Base-by-base conservation (phyloP, 2,329 filamentous ascomycete genomes). In the Talaromyces sp. region DNA sequence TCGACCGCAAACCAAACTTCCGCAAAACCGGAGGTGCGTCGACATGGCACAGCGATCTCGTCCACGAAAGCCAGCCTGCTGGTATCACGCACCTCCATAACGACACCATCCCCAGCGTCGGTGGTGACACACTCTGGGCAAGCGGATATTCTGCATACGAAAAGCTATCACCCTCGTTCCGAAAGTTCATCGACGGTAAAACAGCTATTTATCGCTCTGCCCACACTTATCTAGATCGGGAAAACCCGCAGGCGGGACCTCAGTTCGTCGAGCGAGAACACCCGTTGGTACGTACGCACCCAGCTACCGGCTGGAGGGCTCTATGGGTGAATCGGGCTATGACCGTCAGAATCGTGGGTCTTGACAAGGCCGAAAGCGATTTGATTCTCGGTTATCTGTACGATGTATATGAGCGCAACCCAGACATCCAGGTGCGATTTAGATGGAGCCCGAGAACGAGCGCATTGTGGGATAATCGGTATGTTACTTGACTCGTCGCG, bases 71-170 rank as follows among this genome's bases (percentile, higher is more conserved):
- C 39, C 88, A 91, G 64, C 89, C 89, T 1, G 88, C 89, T 0
- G 89, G 88, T 6, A 85, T 90, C 62, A 90, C 89, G 0, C 88
- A 90, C 72, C 79, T 90, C 6, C 87, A 90, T 76, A 90, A 90
- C 63, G 88, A 90, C 72, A 88, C 87, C 0, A 81, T 91, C 0
- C 88, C 88, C 0, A 81, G 81, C 0, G 73, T 86, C 0, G 89
- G 89, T 1, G 89, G 89, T 11, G 89, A 92, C 73, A 91, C 89
- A 0, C 83, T 91, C 0, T 92, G 89, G 89, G 87, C 89, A 0
- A 87, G 84, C 65, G 88, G 89, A 1, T 91, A 91, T 72, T 80
- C 85, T 0, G 89, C 89, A 0, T 92, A 92, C 69, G 88, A 90
- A 75, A 91, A 91, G 76, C 82, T 91, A 0, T 89, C 87, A 1